Conservation (phyloP, 1,284 basidiomycete species). For the Trichosporon sp. region DNA sequence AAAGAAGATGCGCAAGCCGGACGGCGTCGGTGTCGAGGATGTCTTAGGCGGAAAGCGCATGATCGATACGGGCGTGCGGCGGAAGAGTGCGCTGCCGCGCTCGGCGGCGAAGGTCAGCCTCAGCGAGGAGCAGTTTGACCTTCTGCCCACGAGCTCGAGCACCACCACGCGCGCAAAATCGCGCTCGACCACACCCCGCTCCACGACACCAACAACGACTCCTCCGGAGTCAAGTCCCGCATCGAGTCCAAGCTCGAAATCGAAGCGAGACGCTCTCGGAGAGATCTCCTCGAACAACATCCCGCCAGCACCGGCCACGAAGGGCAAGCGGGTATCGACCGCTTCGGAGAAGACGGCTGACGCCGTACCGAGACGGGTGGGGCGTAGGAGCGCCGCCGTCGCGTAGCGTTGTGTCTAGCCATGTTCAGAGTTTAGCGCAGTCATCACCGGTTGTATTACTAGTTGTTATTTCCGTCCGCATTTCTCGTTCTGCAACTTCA, state of each 20-base stretch:
- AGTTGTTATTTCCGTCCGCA: neutral
- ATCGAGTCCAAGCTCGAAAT: neutral
- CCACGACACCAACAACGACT: neutral
- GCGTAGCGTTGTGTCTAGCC: neutral
- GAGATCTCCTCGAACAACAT: neutral
- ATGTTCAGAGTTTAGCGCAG: neutral
- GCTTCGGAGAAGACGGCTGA: neutral
- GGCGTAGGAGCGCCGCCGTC: neutral
- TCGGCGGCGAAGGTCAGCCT: conserved; percentile 1
- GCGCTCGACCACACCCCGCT: neutral
- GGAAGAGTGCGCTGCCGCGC: conserved; percentile 17
- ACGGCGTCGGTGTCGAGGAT: conserved; percentile 15
- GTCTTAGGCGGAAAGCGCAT: conserved; percentile 5
- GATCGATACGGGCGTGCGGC: conserved; percentile 13
- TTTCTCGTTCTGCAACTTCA: neutral
- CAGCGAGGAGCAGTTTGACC: neutral
- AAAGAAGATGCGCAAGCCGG: conserved; percentile 24
- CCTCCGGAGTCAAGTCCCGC: neutral
- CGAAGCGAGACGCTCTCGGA: neutral
- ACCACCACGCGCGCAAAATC: neutral
- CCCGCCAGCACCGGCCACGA: neutral
- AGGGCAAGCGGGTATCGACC: neutral
- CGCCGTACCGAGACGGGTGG: neutral
- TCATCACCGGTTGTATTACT: conserved; percentile 2
- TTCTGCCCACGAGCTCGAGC: neutral